Base-by-base conservation (phyloP, 805 yeast genomes). In the Saccharomyces mikatae region DNA sequence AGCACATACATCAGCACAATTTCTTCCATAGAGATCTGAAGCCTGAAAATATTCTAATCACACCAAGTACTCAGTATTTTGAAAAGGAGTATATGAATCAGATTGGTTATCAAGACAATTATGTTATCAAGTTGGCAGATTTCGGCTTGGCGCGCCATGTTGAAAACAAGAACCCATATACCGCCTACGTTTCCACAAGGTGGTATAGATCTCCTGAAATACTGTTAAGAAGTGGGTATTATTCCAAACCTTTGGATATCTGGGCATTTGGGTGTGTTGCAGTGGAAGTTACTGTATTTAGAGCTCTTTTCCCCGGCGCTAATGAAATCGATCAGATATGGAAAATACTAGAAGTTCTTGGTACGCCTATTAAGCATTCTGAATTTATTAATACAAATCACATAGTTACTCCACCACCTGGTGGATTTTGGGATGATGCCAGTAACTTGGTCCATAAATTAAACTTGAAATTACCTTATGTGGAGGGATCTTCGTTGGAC, bases 121-220 rank as follows among this genome's bases (percentile, higher is more conserved):
- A 83, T 61, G 78, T 86, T 14, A 80, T 87, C 9, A 87, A 87
- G 67, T 71, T 87, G 47, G 91, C 91, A 2, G 96, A 87, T 68
- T 87, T 84, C 69, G 96, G 95, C 0, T 74, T 87, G 55, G 87
- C 92, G 11, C 78, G 94, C 60, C 80, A 79, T 56, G 73, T 79
- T 10, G 70, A 74, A 48, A 80, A 81, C 64, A 69, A 66, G 28
- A 76, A 74, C 54, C 81, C 81, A 1, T 87, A 80, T 63, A 87
- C 95, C 0, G 83, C 86, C 2, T 87, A 87, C 60, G 89, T 87
- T 6, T 83, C 92, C 0, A 87, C 96, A 0, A 78, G 96, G 62
- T 87, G 96, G 96, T 87, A 87, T 63, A 74, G 96, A 58, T 81
- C 92, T 0, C 96, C 96, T 0, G 96, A 87, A 66, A 85, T 87